Evolutionary conservation across 1,284 basidiomycete genomes (phyloP), one percentile per base, ranked within the genome.

Genomic region (Flammula alnicola): DNA sequence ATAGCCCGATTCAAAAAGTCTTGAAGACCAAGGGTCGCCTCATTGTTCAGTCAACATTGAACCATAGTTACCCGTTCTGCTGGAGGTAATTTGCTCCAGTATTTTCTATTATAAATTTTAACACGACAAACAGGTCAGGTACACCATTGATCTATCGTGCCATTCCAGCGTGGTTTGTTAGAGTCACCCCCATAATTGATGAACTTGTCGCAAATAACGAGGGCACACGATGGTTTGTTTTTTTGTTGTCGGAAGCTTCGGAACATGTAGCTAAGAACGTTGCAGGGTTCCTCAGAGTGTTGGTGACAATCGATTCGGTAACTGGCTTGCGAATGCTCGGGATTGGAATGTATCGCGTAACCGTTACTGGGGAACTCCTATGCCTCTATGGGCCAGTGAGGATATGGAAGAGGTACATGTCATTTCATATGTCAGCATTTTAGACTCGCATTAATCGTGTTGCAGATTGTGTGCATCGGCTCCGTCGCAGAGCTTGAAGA

Each of bases 321-420:
- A 93, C 69, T 99, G 97, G 97, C 78, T 99, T 51, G 87, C 91
- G 42, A 98, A 97, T 69, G 97, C 97, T 9, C 84, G 96, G 26
- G 97, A 99, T 68, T 99, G 97, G 97, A 99, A 98, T 68, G 81
- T 99, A 57, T 97, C 95, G n/a, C 82, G 97, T 57, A 99, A 99
- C 77, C 84, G 97, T 51, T 99, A 98, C 71, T 99, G 96, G 96
- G 97, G 96, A 36, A 99, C 96, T 5, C 97, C 97, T 5, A 88
- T 99, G 55, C 97, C 97, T 7, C 75, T 99, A 29, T 99, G 97
- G 97, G 93, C 79, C 25, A 95, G 91, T 62, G 93, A 96, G 2
- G 96, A 99, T 70, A 78, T 86, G 63, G 82, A 95, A 67, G 97
- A 99, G 81, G 91, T 89, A 54, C 47, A 72, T 51, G 16, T 29